A percentile compares a stretch with the other conserved stretches of the same genome.
Conservation (phyloP, 2,329 filamentous ascomycete species). For the Xenosphaeropsis pyriputrescens region DNA sequence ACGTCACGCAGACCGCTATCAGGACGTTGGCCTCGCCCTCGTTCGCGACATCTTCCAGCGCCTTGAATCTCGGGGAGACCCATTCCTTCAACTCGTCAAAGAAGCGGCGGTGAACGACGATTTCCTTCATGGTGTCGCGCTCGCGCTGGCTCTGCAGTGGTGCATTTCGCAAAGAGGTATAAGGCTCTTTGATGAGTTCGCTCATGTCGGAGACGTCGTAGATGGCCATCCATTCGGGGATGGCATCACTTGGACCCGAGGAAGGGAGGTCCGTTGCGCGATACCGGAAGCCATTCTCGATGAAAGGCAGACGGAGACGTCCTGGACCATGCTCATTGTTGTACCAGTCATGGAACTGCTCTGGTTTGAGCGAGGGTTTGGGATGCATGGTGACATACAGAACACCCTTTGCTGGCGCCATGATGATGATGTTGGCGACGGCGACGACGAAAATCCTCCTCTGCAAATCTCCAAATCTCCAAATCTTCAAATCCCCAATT, state of each 20-base stretch:
- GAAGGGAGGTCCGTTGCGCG: constrained; percentile 42
- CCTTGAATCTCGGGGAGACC: constrained; percentile 38
- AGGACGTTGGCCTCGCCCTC: constrained; percentile 45
- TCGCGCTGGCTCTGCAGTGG: constrained; percentile 42
- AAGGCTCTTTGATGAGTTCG: constrained; percentile 54
- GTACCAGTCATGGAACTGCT: constrained; percentile 84
- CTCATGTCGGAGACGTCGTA: constrained; percentile 72
- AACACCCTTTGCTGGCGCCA: constrained; percentile 43
- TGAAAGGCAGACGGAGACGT: constrained; percentile 60
- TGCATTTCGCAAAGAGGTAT: constrained; percentile 47
- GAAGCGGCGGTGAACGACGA: constrained; percentile 56
- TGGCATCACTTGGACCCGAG: constrained; percentile 19
- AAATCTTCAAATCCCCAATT: too few species aligned
- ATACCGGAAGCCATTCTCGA: constrained; percentile 69
- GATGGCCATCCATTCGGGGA: constrained; percentile 60
- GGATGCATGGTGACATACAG: constrained; percentile 84
- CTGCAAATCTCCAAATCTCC: too few species aligned
- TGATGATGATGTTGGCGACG: constrained; percentile 10
- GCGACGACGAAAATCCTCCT: too few species aligned
- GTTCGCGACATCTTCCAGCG: constrained; percentile 43
- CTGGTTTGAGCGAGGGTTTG: constrained; percentile 38
- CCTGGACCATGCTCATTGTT: constrained; percentile 84
- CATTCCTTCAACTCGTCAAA: constrained; percentile 50
- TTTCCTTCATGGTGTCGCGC: constrained; percentile 44
- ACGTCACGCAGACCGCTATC: constrained; percentile 42